Percentiles rank a stretch among this genome's conserved stretches.
These are phyloP conservation scores for Dactylellina haptotyla DNA, from an alignment of 2,329 filamentous ascomycete genomes.

Conservation along the genomic window DNA sequence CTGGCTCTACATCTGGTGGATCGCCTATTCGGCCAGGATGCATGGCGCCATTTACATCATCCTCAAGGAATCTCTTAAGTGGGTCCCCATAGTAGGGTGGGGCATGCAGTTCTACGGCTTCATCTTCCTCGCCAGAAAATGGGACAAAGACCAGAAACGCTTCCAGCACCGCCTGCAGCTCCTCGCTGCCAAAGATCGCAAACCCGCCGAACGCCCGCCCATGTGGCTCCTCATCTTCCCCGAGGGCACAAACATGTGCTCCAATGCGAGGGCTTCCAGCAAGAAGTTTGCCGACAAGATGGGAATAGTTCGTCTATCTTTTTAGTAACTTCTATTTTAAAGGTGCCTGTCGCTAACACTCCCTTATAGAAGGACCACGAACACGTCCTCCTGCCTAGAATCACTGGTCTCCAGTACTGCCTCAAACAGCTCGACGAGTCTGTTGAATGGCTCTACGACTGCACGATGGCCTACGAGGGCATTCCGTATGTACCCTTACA, in stretches of 20 bases:
- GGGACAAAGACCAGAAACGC: slow-evolving; percentile 80
- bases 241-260: slow-evolving; percentile 83
- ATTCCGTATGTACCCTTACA: slow-evolving; percentile 74
- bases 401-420: slow-evolving; percentile 82
- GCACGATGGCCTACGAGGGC: slow-evolving; percentile 94
- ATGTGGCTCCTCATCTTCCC: slow-evolving; percentile 94
- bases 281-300: slow-evolving; percentile 80
- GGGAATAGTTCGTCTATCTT: slow-evolving; percentile 65
- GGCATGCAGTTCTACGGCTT: slow-evolving; percentile 89
- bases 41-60: slow-evolving; percentile 91
- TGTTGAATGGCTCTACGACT: slow-evolving; percentile 88
- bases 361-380: slow-evolving; percentile 69
- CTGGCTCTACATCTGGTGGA: slow-evolving; percentile 94
- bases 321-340: not conserved
- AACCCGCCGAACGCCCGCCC: slow-evolving; percentile 69
- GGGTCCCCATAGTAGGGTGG: slow-evolving; percentile 77
- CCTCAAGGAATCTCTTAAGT: slow-evolving; percentile 84
- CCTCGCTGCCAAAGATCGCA: slow-evolving; percentile 70
- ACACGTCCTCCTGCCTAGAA: slow-evolving; percentile 79
- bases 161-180: slow-evolving; percentile 78
- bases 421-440: slow-evolving; percentile 75
- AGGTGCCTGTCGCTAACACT: not conserved
- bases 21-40: slow-evolving; percentile 84
- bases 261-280: slow-evolving; percentile 76
- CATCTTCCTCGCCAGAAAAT: slow-evolving; percentile 91